phyloP scores from a whole-genome alignment of 2,329 filamentous ascomycete species.

The Claviceps cyperi region DNA sequence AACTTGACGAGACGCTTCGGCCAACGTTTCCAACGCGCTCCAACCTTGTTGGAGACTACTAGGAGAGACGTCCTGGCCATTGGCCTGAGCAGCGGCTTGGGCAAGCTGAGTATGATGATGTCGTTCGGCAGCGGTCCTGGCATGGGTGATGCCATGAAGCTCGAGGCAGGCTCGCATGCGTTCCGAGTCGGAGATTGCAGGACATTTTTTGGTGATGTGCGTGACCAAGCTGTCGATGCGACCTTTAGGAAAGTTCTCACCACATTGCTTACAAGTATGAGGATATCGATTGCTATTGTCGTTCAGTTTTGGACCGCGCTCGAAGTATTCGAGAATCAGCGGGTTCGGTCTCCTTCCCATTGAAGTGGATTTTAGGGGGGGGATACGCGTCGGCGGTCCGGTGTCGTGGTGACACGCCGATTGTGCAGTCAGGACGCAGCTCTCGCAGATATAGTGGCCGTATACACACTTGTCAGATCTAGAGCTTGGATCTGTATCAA shows the following conservation, averaged over 20 bases:
- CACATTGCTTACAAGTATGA: slow-evolving; percentile 79
- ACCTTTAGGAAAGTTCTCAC: slow-evolving; percentile 81
- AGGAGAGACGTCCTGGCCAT: slow-evolving; percentile 15
- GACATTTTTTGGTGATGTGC: slow-evolving; percentile 78
- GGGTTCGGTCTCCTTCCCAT: slow-evolving; percentile 80
- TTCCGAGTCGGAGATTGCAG: slow-evolving; percentile 59
- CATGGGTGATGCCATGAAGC: slow-evolving; percentile 52
- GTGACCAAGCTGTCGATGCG: slow-evolving; percentile 68
- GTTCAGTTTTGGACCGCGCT: slow-evolving; percentile 70
- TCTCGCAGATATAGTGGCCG: background rate
- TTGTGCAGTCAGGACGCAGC: slow-evolving; percentile 15
- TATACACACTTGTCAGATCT: background rate
- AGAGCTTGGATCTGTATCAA: background rate
- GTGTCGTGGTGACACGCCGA: slow-evolving; percentile 8
- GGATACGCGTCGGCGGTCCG: slow-evolving; percentile 5
- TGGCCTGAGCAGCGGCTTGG: slow-evolving; percentile 9
- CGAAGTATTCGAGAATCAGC: slow-evolving; percentile 78
- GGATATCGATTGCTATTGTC: slow-evolving; percentile 87
- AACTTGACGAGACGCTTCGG: slow-evolving; percentile 74
- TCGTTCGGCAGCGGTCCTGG: slow-evolving; percentile 19
- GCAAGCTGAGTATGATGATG: slow-evolving; percentile 8
- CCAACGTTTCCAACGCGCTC: slow-evolving; percentile 72
- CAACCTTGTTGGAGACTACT: slow-evolving; percentile 42
- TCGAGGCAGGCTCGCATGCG: slow-evolving; percentile 61
- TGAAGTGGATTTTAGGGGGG: slow-evolving; percentile 9